Evolutionary conservation across 1,139 yeast genomes (phyloP), one percentile per base, ranked within the genome.

Genomic region (Pichia norvegensis): DNA sequence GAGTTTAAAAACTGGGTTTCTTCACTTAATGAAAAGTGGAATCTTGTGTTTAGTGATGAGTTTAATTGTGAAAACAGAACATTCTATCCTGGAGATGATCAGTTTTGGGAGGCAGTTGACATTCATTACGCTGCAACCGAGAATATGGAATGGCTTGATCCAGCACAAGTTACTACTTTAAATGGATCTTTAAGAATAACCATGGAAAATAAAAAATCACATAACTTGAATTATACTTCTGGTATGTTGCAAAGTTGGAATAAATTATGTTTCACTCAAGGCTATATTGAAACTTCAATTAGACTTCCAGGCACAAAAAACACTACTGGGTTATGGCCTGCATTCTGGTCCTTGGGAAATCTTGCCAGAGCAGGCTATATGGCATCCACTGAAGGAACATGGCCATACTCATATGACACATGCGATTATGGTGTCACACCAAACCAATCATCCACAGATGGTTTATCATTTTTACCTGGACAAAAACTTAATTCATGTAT

Each of bases 111-210:
- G 38, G 81, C 79, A 9, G 76, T 74, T 6, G 78, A 78, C 58
- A 52, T 77, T 33, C 70, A 78, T 56, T 78, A 78, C 60, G 81
- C 68, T 55, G 82, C 81, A 13, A 78, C 84, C 19, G 61, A 66
- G 43, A 83, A 78, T 68, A 69, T 78, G 54, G 84, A 78, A 62
- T 78, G 83, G 82, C 78, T 78, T 59, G 80, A 74, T 54, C 84
- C 84, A 2, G 84, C 78, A 61, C 82, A 82, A 2, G 72, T 67
- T 2, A 65, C 74, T 21, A 78, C 84, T 0, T 60, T 61, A 2
- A 67, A 75, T 49, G 83, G 83, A 44, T 67, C 79, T 1, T 57
- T 73, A 14, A 60, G 58, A 21, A 52, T 78, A 14, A 66, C 77
- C 51, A 67, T 78, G 77, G 84, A 78, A 58, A 79, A 80, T 6